Conservation (phyloP, 768 basidiomycete species). For the Boletus reticulatus region DNA sequence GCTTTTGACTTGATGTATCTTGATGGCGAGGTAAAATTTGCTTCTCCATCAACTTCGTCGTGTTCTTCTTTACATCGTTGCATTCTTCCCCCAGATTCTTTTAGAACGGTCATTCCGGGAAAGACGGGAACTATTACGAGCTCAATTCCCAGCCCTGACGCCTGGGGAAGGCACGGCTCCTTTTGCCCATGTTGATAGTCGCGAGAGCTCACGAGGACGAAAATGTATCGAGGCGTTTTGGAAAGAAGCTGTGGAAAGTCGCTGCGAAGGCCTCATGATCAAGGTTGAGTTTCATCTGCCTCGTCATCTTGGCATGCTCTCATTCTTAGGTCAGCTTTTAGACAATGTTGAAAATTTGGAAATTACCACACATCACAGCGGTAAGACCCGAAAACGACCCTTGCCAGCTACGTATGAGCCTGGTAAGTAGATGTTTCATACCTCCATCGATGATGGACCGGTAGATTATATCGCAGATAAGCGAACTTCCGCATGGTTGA, state of each 20-base stretch:
- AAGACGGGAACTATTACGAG: conserved; percentile 63
- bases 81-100: conserved; percentile 48
- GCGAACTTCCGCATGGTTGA: conserved; percentile 83
- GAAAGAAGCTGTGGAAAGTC: conserved; percentile 67
- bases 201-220: conserved; percentile 60
- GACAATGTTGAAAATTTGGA: conserved; percentile 49
- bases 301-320: neutral
- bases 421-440: conserved; percentile 33
- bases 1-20: conserved; percentile 89
- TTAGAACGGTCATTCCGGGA: conserved; percentile 67
- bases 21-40: conserved; percentile 64
- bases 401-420: conserved; percentile 87
- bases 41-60: neutral
- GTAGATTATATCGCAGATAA: conserved; percentile 50
- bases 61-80: neutral
- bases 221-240: conserved; percentile 74
- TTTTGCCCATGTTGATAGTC: conserved; percentile 72
- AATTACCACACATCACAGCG: conserved; percentile 32
- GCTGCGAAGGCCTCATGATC: conserved; percentile 93
- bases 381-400: conserved; percentile 53
- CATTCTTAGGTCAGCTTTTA: conserved; percentile 49
- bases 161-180: conserved; percentile 52
- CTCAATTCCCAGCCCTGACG: conserved; percentile 53
- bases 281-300: conserved; percentile 49
- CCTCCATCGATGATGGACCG: neutral